Base-by-base conservation (phyloP, 2,329 filamentous ascomycete genomes). In the Aspergillus melleus region DNA sequence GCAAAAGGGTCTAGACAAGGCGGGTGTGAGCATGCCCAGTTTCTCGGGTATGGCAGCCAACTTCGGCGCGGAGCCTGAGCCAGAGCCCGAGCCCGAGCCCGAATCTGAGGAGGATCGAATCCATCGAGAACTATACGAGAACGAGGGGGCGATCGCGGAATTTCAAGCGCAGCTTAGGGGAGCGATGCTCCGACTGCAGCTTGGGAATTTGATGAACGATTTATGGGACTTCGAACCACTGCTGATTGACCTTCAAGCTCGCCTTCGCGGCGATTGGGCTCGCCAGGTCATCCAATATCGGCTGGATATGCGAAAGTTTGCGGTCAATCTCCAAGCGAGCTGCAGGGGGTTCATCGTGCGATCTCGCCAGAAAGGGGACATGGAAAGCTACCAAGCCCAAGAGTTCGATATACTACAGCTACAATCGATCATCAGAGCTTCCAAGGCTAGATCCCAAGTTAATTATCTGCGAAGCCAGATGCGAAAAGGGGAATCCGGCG, bases 1-100 rank as follows among this genome's bases (percentile, higher is more conserved):
- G 78, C 95, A 99, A 72, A 97, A 96, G 72, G 95, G 95, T 51
- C 86, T 99, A 50, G 95, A 99, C 80, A 96, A 95, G 76, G 88
- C 96, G 64, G 96, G 96, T 57, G 86, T 94, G 64, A 96, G 86
- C 71, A 97, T 99, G 92, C 95, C 95, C 44, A 96, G 92, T 79
- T 99, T 99, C 79, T 92, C 92, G 57, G 96, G 93, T 61, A 98
- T 99, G 90, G 90, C 93, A 54, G 94, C 92, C 64, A 94, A 95
- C 71, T 97, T 99, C 81, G 92, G 92, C 42, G 89, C 94, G 6
- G 92, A 96, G 69, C 87, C 88, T 1, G 84, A 89, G 57, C 90
- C 90, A 0, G 89, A 92, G 57, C 90, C 90, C 0, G 89, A 92
- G 72, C 84, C 84, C 0, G 85, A 88, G 66, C 87, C 87, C 1